Conservation (phyloP, 192 early-diverging fungal genomes). For the Piromyces finnis region DNA sequence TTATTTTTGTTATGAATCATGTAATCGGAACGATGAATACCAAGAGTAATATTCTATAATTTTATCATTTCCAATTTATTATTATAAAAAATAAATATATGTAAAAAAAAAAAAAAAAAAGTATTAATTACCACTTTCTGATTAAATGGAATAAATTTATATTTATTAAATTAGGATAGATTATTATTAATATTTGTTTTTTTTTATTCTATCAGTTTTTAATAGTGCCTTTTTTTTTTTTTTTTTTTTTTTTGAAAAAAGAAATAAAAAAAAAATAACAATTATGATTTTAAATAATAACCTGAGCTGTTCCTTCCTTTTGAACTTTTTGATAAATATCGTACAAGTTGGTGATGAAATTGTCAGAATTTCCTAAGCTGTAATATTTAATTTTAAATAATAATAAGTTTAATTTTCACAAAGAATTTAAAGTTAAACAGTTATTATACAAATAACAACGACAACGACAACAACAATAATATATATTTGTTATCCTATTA, state of each 20-base stretch:
- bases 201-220: no score
- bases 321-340: slow-evolving; percentile 52
- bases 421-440: neutral
- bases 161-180: no score
- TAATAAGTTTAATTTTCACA: neutral
- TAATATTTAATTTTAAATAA: no score
- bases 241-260: no score
- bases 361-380: slow-evolving; percentile 59
- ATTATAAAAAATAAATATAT: neutral
- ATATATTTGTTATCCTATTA: no score
- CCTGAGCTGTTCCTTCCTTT: slow-evolving; percentile 37
- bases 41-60: slow-evolving; percentile 43
- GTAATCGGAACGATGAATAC: slow-evolving; percentile 85
- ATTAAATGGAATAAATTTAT: no score
- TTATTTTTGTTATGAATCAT: slow-evolving; percentile 40
- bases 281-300: slow-evolving; percentile 1
- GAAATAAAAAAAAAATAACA: neutral
- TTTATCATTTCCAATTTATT: no score
- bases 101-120: neutral
- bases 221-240: no score
- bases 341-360: slow-evolving; percentile 61
- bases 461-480: no score
- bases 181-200: no score
- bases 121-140: no score
- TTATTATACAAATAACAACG: no score